Base-by-base conservation (phyloP, 768 basidiomycete genomes). In the Leccinum uliginosum region DNA sequence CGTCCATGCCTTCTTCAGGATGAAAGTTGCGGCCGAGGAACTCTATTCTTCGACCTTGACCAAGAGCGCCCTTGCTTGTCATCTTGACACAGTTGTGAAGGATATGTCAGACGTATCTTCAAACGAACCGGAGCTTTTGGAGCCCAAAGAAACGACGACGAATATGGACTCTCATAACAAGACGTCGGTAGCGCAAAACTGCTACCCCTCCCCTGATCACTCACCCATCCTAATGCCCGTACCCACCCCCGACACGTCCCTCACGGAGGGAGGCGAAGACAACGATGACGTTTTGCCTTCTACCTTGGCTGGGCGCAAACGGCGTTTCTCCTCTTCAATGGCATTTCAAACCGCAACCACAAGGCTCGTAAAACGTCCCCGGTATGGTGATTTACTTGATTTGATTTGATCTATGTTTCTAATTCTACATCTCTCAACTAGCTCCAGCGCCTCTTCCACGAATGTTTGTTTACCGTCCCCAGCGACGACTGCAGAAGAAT, bases 81-180 rank as follows among this genome's bases (percentile, higher is more conserved):
- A 67, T n/a, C 55, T 76, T 3, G 71, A 71, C 47, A 32, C 58
- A 2, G 62, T 66, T 10, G 67, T 75, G 12, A 68, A 70, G 12
- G 44, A 45, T 45, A 23, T 45, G 44, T 38, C 35, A 38, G 35
- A 40, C n/a, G n/a, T n/a, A 40, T n/a, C n/a, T n/a, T 40, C 38
- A 10, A 40, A n/a, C 4, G 38, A n/a, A n/a, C 35, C 35, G 1
- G 35, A 38, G 35, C 15, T 38, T n/a, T n/a, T 2, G 8, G 17
- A 8, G 35, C 35, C 17, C 35, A n/a, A 38, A n/a, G 35, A 35
- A 17, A 35, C 15, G 35, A n/a, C 17, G 35, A 38, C 9, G 34
- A 38, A 38, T 2, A n/a, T 4, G 35, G 17, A n/a, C 3, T 38
- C 35, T n/a, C 17, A 9, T 17, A 38, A 38, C 11, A 2, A n/a